Base-by-base conservation (phyloP, 2,329 filamentous ascomycete genomes). In the Cercospora nicotianae region DNA sequence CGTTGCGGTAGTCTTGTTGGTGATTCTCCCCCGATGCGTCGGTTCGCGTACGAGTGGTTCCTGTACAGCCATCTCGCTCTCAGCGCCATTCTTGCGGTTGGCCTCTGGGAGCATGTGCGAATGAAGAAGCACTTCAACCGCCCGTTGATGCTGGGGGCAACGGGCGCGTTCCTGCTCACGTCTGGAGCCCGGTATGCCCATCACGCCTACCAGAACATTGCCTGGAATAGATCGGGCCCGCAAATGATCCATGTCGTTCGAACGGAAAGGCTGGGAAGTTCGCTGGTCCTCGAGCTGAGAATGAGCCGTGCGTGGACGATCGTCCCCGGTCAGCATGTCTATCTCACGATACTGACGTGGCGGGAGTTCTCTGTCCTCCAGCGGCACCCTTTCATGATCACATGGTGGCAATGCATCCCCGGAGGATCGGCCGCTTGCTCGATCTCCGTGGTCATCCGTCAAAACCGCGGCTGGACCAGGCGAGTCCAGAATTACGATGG, bases 31-130 rank as follows among this genome's bases (percentile, higher is more conserved):
- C n/a, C n/a, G n/a, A n/a, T n/a, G n/a, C n/a, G n/a, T n/a, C n/a
- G n/a, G n/a, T n/a, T n/a, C n/a, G n/a, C n/a, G 23, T 63, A 63
- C 30, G 60, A 63, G 13, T 23, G 5, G n/a, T 63, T 63, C 30
- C 60, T 63, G 23, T 30, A 48, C 7, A 51, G 36, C 20, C 16
- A 63, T 48, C 60, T 48, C 16, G 26, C 42, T 26, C 42, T 63
- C 9, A 36, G 30, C 20, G 36, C 53, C 26, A 53, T 48, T 20
- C 20, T 53, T 20, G 20, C 60, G 16, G 30, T 63, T 20, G 9
- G 18, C 36, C 30, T 63, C n/a, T 63, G 13, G 60, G 39, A 51
- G 20, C 42, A 63, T 39, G 13, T 55, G 10, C 36, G 60, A 23
- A 7, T 63, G 3, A 39, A 63, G 30, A 53, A 28, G 60, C 30